Evolutionary conservation across 2,329 filamentous ascomycete genomes (phyloP), one percentile per base, ranked within the genome.

Genomic region (Exophiala spinifera): DNA sequence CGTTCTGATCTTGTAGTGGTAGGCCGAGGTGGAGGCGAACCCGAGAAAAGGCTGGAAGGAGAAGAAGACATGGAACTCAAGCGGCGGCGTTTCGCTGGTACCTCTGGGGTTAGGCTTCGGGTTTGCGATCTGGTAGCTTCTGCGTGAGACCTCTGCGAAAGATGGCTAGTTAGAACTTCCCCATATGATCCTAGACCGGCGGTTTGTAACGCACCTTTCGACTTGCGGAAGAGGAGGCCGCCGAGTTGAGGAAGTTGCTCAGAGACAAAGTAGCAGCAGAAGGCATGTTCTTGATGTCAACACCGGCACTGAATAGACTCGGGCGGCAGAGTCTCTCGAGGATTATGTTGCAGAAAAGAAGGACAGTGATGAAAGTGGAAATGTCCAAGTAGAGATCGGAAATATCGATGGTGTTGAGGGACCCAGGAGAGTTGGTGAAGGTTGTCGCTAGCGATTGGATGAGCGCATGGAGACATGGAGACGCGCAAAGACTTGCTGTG

Each of bases 1-100:
- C 80, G 76, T 13, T 71, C 65, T 59, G 68, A 78, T 69, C 55
- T 47, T 44, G 46, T 31, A 15, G 17, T n/a, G 8, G 43, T 40
- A 46, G 46, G 46, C 42, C 69, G 45, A 73, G 70, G 8, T 11
- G 49, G 15, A 28, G 40, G 45, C 25, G 46, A 46, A 13, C 28
- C 33, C 20, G 57, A 53, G 25, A 51, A 46, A 39, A 55, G 48
- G 56, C 53, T 62, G 49, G 55, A 34, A 48, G 55, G n/a, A 51
- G 65, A 56, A 51, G 65, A 56, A 34, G 46, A 49, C 14, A 63
- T 56, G 25, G 43, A 36, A 21, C 45, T 56, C 21, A 59, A 60
- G 36, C 61, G 56, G 14, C 55, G 56, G 34, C 62, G 61, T 43
- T 63, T 63, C 14, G 56, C 56, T 59, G 63, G 49, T 55, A 66